Evolutionary conservation across 345 rosid genomes (phyloP), one percentile per base, ranked within the genome.

Genomic region (Syzygium grande): DNA sequence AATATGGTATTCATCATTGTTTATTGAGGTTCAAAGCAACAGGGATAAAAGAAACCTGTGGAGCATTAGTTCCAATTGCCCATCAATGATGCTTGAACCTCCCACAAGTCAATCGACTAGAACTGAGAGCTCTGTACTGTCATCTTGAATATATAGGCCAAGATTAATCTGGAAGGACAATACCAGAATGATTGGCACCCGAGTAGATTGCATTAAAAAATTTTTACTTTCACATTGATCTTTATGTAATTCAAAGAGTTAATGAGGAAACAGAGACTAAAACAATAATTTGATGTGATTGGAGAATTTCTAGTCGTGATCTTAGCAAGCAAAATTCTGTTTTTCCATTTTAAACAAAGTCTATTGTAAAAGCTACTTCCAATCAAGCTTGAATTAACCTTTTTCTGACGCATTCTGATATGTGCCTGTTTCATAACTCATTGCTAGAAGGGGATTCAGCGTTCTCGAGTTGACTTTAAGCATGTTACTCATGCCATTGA

Each of bases 1-100:
- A 63, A 63, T 68, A 68, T 16, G 79, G 23, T 22, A 68, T 68
- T 68, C 30, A 16, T 68, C 79, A 30, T 9, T 16, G 43, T 68
- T 68, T 68, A 68, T 30, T 17, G 79, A 68, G 43, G 79, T 68
- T 30, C 79, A 2, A 65, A 68, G 58, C 46, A 78, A 46, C 21
- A 29, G 79, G 43, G 79, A 68, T 68, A 68, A 34, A 68, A 87
- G 78, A 63, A 90, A 96, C 99, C 99, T 94, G 85, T 97, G 99
- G 58, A 96, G 99, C 98, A 97, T 94, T 88, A 97, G 94, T 92
- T 96, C 99, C 90, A 97, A 90, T 92, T 96, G 96, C 87, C 99
- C 99, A 88, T 97, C 98, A 85, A 90, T 93, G 84, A 95, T 53
- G 92, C 98, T 95, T 25, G 99, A 94, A 89, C 98, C 99, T 89